Percentiles rank a stretch among this genome's conserved stretches.
Conservation (phyloP, 2,329 filamentous ascomycete genomes). For the Chrysoporthe deuterocubensis region DNA sequence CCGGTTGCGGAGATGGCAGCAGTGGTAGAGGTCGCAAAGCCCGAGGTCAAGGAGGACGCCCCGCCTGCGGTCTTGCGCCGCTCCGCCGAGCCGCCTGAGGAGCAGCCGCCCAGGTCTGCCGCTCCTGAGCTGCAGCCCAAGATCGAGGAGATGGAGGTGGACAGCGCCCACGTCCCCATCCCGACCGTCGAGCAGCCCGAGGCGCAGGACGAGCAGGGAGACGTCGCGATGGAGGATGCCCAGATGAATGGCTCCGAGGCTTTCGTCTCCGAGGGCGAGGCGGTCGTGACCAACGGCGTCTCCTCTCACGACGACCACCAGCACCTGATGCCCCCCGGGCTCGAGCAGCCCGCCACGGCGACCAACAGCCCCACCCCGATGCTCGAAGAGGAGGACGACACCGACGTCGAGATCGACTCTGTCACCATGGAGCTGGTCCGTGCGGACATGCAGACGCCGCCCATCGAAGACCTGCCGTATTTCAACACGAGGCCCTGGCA, state of each 20-base stretch:
- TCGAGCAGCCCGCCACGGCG: constrained; percentile 30
- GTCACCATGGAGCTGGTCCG: constrained; percentile 54
- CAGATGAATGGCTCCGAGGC: constrained; percentile 23
- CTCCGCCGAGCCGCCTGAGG: constrained; percentile 28
- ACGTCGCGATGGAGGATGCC: constrained; percentile 45
- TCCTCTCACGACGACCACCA: constrained; percentile 20
- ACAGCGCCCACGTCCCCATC: constrained; percentile 36
- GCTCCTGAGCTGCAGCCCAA: constrained; percentile 40
- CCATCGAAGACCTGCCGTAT: constrained; percentile 56
- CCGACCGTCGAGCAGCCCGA: constrained; percentile 32
- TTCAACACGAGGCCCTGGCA: constrained; percentile 53
- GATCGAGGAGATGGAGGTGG: constrained; percentile 48
- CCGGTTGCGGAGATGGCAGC: constrained; percentile 31
- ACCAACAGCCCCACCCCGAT: constrained; percentile 54
- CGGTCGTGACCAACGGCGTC: constrained; percentile 29
- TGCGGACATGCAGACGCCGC: constrained; percentile 58
- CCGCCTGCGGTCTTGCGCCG: constrained; percentile 15
- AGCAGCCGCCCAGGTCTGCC: not conserved
- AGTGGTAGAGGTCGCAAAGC: constrained; percentile 32
- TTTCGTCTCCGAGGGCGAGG: constrained; percentile 14
- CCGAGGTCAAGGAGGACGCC: constrained; percentile 13
- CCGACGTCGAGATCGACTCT: constrained; percentile 58
- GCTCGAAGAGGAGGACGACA: constrained; percentile 56
- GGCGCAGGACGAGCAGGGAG: constrained; percentile 33
- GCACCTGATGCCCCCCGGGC: constrained; percentile 29